A percentile compares a stretch with the other conserved stretches of the same genome.
Conservation (phyloP, 2,329 filamentous ascomycete species). For the Aureobasidium subglaciale region DNA sequence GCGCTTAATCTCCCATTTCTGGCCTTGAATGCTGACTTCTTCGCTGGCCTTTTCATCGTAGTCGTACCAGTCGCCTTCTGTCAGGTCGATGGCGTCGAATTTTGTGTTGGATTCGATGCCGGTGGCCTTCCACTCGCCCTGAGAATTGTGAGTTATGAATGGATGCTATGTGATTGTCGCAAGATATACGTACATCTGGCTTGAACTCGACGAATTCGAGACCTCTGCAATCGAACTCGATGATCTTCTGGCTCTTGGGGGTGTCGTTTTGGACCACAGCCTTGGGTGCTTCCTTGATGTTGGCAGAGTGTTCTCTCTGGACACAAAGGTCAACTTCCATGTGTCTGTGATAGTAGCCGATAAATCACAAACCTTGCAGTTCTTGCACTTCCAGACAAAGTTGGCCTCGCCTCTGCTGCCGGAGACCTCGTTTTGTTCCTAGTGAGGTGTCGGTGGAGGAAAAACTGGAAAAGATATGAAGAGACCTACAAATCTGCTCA, state of each 20-base stretch:
- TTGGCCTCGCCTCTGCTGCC: slow-evolving; percentile 93
- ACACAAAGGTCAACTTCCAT: background rate
- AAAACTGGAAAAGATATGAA: background rate
- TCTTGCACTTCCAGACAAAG: slow-evolving; percentile 99
- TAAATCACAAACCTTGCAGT: slow-evolving; percentile 67
- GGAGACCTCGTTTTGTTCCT: slow-evolving; percentile 87
- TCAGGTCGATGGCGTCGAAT: slow-evolving; percentile 74
- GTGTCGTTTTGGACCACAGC: slow-evolving; percentile 60
- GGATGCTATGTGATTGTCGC: background rate
- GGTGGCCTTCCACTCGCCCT: slow-evolving; percentile 87
- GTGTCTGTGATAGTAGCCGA: background rate
- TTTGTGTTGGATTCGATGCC: slow-evolving; percentile 73
- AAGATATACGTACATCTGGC: slow-evolving; percentile 60
- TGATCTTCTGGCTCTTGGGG: slow-evolving; percentile 65
- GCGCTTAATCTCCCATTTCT: slow-evolving; percentile 78
- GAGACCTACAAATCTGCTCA: slow-evolving; percentile 75
- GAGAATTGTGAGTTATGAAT: too few relatives aligned
- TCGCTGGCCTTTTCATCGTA: slow-evolving; percentile 43
- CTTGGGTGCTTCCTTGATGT: slow-evolving; percentile 66
- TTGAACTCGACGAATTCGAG: slow-evolving; percentile 89
- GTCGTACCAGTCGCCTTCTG: slow-evolving; percentile 93
- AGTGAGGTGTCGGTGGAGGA: background rate
- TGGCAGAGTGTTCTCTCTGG: slow-evolving; percentile 77
- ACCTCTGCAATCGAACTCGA: slow-evolving; percentile 90
- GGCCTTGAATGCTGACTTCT: slow-evolving; percentile 44